phyloP scores from a whole-genome alignment of 179 eudicot species.

The Silene vulgaris region DNA sequence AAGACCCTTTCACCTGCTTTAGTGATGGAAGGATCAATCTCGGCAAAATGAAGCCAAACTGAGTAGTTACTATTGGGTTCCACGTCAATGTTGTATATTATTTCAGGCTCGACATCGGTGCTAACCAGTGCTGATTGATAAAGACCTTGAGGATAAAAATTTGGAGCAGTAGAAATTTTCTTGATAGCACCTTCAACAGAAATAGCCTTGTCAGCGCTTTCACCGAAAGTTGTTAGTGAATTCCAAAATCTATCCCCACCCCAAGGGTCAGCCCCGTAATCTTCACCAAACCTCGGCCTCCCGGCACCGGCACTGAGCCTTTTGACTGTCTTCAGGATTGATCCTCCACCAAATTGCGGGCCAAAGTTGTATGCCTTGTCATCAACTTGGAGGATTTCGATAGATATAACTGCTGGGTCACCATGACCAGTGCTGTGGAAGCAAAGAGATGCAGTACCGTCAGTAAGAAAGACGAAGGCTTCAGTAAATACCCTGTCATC shows the following conservation, averaged over 20 bases:
- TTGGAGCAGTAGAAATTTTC: constrained; percentile 53
- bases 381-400: constrained; percentile 86
- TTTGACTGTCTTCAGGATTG: constrained; percentile 58
- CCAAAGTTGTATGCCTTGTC: constrained; percentile 72
- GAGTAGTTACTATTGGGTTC: constrained; percentile 88
- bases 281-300: constrained; percentile 70
- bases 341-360: constrained; percentile 55
- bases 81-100: constrained; percentile 66
- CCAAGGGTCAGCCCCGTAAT: constrained; percentile 71
- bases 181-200: constrained; percentile 46
- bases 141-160: constrained; percentile 78
- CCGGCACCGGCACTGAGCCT: constrained; percentile 63
- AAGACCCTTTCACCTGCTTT: constrained; percentile 71
- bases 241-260: constrained; percentile 98
- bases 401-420: constrained; percentile 79
- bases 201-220: constrained; percentile 51
- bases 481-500: constrained; percentile 75
- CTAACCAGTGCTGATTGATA: constrained; percentile 73
- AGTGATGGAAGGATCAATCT: constrained; percentile 75
- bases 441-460: constrained; percentile 67
- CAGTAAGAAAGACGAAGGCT: constrained; percentile 61
- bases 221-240: constrained; percentile 45
- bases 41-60: constrained; percentile 94
- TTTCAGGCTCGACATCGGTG: constrained; percentile 55
- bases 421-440: constrained; percentile 99